Base-by-base conservation (phyloP, 305 asterid genomes). In the Plantago coronopus region DNA sequence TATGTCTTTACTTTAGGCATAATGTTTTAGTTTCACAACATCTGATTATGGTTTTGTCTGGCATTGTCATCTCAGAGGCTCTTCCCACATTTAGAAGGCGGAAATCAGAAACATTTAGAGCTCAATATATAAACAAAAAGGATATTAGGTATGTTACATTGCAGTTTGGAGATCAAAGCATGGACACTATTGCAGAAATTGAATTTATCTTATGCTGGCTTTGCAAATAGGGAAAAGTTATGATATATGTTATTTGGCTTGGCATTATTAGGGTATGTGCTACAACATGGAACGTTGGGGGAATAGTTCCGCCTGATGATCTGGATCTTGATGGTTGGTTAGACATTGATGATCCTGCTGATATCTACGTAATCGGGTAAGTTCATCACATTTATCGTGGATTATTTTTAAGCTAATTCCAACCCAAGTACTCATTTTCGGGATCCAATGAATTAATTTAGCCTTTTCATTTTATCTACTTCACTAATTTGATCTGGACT, bases 101-200 rank as follows among this genome's bases (percentile, higher is more conserved):
- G 62, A 94, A 85, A 48, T 94, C 99, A 23, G 99, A 82, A 76
- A 89, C 97, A 51, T 82, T 77, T 61, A 81, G 99, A 78, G 86
- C 95, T 51, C 99, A 94, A 50, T 94, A 90, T 44, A 90, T 94
- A 31, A 72, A 81, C 78, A 60, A 69, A 51, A 94, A 85, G 77
- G 99, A 94, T 68, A 79, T 94, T 64, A 87, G 80, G 99, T 87
- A 74, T 22, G 78, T 21, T 72, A 48, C 46, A 55, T 56, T 56
- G 60, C 65, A 71, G 57, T 69, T 58, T 61, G 48, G 37, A 60
- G 59, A 47, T 66, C 38, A 59, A 56, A 63, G 23, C 40, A 25
- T 47, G 53, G 48, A 43, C 8, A 43, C 13, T 48, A 22, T 57
- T 65, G 18, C 25, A 27, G 51, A 16, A 27, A 37, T 31, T 40